Base-by-base conservation (phyloP, 306 rosid species). In the Boehmeria nivea region DNA sequence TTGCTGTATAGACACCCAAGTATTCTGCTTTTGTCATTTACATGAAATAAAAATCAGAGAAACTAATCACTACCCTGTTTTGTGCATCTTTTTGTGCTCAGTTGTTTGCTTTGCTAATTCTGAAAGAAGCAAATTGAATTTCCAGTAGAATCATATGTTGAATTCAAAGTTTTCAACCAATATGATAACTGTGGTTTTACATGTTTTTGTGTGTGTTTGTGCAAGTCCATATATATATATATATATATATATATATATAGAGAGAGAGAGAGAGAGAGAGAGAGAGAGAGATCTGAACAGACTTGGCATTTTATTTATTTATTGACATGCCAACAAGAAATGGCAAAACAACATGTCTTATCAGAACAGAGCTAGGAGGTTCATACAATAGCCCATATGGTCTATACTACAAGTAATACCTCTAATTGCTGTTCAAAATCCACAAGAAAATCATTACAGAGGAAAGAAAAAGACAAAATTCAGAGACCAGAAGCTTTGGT, bases 241-340 rank as follows among this genome's bases (percentile, higher is more conserved):
- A 49, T 0, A 49, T 49, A 49, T 4, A 2, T 1, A 20, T 7
- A 44, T 6, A 44, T 9, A 16, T 19, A 44, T 19, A 16, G 15
- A 22, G 31, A 23, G 16, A 24, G 23, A 26, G 57, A 25, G 43
- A 54, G 58, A 18, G 40, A 19, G 42, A 54, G 16, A 24, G 23
- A 26, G 57, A 25, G 43, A 54, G 58, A 18, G 40, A 19, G 42
- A 54, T 34, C 8, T 18, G 18, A 19, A 33, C 8, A 34, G 16
- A 31, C 26, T 17, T 12, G 44, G 19, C 20, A 12, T 54, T 34
- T 33, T 31, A 54, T 51, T 51, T 27, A 51, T 51, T 18, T 12
- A 18, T 21, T 18, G 28, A 19, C 28, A 19, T 54, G 59, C 27
- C 44, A 34, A 20, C 10, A 54, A 54, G 59, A 34, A 33, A 54